These are phyloP conservation scores for Annulohypoxylon nitens DNA, from an alignment of 495 filamentous ascomycete genomes.

Conservation along the genomic window DNA sequence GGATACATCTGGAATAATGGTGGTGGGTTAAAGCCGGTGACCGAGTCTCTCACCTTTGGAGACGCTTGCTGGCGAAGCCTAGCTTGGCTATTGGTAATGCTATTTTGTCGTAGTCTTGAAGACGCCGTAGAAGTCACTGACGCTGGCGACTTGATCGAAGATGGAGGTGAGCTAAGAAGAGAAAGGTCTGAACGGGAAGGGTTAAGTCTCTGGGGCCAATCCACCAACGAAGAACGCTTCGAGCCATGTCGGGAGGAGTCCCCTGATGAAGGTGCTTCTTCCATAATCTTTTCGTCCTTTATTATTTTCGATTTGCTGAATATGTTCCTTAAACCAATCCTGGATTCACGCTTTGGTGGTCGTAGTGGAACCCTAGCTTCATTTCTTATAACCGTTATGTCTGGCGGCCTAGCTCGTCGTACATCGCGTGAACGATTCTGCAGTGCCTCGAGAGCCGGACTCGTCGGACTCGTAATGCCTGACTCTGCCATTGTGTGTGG, in stretches of 20 bases:
- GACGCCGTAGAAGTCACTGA: constrained; percentile 8
- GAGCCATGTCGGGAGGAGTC: constrained; percentile 49
- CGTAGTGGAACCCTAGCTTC: constrained; percentile 45
- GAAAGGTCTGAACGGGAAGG: constrained; percentile 57
- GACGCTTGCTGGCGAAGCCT: constrained; percentile 27
- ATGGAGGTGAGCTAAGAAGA: constrained; percentile 45
- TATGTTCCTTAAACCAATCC: constrained; percentile 62
- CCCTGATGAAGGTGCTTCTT: constrained; percentile 43
- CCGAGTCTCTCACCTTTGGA: constrained; percentile 37
- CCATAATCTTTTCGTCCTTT: constrained; percentile 46
- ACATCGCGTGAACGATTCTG: constrained; percentile 43
- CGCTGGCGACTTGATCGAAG: constrained; percentile 26
- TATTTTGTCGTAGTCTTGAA: constrained; percentile 26
- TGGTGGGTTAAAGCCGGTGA: constrained; percentile 76
- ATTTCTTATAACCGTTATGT: constrained; percentile 37
- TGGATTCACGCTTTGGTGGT: constrained; percentile 58
- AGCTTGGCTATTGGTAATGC: constrained; percentile 20
- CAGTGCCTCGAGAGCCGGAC: constrained; percentile 39
- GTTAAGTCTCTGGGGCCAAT: constrained; percentile 58
- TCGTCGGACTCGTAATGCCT: constrained; percentile 23
- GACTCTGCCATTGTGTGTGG: constrained; percentile 31
- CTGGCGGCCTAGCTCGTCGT: constrained; percentile 46
- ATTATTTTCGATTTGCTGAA: constrained; percentile 57
- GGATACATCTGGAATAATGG: constrained; percentile 93
- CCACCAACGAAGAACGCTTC: constrained; percentile 59